phyloP scores from a whole-genome alignment of 257 asterid genomes.

The Solanum megistacrolobum region DNA sequence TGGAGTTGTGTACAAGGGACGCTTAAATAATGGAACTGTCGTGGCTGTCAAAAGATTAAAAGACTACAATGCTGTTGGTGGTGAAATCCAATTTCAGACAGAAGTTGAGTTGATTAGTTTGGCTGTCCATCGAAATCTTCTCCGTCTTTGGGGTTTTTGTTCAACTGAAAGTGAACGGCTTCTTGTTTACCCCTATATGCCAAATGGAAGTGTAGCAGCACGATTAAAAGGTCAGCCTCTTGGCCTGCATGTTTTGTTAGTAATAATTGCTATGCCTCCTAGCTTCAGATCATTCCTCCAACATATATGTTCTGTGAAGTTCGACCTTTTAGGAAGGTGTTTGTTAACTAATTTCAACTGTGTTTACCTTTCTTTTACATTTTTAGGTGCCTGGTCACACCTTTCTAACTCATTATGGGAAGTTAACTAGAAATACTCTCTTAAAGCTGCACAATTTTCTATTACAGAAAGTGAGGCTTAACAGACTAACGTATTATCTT shows the following conservation, averaged over 20 bases:
- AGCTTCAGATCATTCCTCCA: neutral
- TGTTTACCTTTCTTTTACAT: neutral
- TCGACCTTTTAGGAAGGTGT: neutral
- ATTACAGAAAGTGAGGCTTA: neutral
- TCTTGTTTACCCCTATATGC: constrained; percentile 32
- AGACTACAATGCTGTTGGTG: constrained; percentile 5
- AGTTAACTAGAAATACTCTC: neutral
- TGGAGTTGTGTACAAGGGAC: constrained; percentile 28
- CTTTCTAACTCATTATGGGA: neutral
- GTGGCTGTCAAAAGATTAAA: constrained; percentile 31
- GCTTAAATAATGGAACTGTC: constrained; percentile 11
- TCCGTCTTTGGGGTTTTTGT: constrained; percentile 24
- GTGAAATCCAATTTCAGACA: constrained; percentile 26
- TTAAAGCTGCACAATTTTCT: neutral
- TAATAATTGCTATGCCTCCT: neutral
- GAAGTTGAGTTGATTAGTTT: constrained; percentile 30
- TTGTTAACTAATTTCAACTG: neutral
- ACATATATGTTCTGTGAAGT: neutral
- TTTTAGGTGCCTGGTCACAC: neutral
- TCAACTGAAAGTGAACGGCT: constrained; percentile 20
- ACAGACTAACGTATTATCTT: neutral
- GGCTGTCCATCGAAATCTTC: constrained; percentile 28
- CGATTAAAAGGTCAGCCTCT: constrained; percentile 20
- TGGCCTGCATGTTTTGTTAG: neutral
- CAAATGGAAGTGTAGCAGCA: constrained; percentile 32